phyloP scores from a whole-genome alignment of 768 basidiomycete species.

The Gymnopilus junonius region DNA sequence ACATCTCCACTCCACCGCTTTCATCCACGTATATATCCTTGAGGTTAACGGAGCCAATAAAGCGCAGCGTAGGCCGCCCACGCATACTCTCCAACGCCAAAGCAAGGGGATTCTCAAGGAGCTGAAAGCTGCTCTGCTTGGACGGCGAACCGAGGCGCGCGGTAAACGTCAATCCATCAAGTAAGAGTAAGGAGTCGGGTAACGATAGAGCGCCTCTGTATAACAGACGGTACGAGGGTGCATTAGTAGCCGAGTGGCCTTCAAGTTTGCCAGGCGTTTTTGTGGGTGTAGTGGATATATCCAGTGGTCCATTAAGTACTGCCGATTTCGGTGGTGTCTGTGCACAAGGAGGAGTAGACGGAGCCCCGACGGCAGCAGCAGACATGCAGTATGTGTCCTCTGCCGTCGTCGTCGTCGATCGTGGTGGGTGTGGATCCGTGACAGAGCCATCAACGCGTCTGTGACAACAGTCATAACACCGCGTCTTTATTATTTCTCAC shows the following conservation, averaged over 20 bases:
- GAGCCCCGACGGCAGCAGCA: background rate
- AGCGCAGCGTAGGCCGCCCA: slow-evolving; percentile 64
- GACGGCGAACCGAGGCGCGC: slow-evolving; percentile 48
- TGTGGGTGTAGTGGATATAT: background rate
- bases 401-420: background rate
- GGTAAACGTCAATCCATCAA: slow-evolving; percentile 77
- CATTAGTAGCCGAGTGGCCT: too few species aligned
- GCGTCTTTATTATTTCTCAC: slow-evolving; percentile 14
- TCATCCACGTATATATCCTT: slow-evolving; percentile 65
- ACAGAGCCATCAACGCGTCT: slow-evolving; percentile 3
- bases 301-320: background rate
- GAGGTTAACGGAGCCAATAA: slow-evolving; percentile 57
- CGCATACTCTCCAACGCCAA: slow-evolving; percentile 83
- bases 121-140: slow-evolving; percentile 33
- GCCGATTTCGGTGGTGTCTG: background rate
- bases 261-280: background rate
- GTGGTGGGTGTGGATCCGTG: background rate
- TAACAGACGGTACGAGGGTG: slow-evolving; percentile 52
- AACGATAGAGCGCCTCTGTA: slow-evolving; percentile 78
- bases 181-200: slow-evolving; percentile 70
- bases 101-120: slow-evolving; percentile 72
- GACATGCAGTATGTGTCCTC: background rate
- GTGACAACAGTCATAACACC: slow-evolving; percentile 10
- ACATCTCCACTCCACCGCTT: slow-evolving; percentile 50
- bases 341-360: background rate